Evolutionary conservation across 352 stramenopile genomes (phyloP).

Genomic region (Phytophthora pistaciae): DNA sequence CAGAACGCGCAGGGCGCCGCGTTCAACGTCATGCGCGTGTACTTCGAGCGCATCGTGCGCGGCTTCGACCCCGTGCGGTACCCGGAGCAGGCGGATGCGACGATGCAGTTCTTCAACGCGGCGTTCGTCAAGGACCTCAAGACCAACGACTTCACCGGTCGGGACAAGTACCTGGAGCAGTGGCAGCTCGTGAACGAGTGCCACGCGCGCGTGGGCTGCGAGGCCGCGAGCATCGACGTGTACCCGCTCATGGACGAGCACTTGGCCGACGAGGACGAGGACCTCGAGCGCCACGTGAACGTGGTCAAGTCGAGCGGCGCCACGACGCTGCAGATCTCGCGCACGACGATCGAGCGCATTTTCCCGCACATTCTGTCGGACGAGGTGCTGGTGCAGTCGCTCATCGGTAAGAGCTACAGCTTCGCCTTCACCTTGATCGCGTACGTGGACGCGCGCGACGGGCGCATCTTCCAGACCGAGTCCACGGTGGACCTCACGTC

Average conservation of each 20-base stretch:
- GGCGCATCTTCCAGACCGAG: constrained; percentile 55
- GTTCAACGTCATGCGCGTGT: constrained; percentile 41
- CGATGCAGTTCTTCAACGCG: constrained; percentile 34
- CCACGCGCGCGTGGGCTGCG: constrained; percentile 27
- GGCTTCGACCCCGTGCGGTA: constrained; percentile 30
- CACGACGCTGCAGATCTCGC: constrained; percentile 49
- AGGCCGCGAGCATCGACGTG: constrained; percentile 10
- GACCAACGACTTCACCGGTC: constrained; percentile 44
- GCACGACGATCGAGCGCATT: constrained; percentile 46
- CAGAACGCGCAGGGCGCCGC: constrained; percentile 37
- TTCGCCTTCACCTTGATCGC: constrained; percentile 50
- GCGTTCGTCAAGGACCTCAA: constrained; percentile 41
- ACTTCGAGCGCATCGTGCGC: constrained; percentile 38
- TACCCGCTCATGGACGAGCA: neutral
- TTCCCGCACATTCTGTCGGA: constrained; percentile 54
- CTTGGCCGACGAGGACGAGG: neutral
- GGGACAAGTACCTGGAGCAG: constrained; percentile 43
- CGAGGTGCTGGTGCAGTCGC: constrained; percentile 53
- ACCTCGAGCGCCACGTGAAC: neutral
- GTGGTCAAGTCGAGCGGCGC: constrained; percentile 35
- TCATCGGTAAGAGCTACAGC: constrained; percentile 55
- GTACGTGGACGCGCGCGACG: constrained; percentile 39
- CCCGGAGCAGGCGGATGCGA: constrained; percentile 4
- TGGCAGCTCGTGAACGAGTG: constrained; percentile 47
- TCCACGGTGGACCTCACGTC: constrained; percentile 51